Conservation (phyloP, 2,329 filamentous ascomycete species). For the Verticillium longisporum region DNA sequence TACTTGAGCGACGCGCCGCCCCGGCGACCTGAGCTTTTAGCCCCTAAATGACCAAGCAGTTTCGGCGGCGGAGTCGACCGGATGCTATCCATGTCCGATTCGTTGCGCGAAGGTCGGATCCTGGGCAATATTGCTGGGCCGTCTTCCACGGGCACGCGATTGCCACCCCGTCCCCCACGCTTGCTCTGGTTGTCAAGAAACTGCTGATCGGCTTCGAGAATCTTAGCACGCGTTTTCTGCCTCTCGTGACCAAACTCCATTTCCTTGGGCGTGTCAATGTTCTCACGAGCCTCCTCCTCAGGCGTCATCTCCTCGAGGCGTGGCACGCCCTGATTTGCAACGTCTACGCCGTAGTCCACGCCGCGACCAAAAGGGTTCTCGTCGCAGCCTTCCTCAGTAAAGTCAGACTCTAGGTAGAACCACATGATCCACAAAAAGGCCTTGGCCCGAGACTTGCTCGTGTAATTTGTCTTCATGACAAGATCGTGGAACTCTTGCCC, state of each 20-base stretch:
- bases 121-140: conserved; percentile 54
- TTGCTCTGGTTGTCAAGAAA: conserved; percentile 57
- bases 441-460: conserved; percentile 72
- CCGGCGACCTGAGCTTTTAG: conserved; percentile 7
- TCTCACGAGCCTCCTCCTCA: conserved; percentile 62
- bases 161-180: conserved; percentile 34
- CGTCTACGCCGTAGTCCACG: conserved; percentile 57
- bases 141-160: conserved; percentile 38
- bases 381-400: conserved; percentile 77
- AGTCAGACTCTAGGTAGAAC: conserved; percentile 97
- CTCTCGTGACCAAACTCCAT: conserved; percentile 65
- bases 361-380: conserved; percentile 84
- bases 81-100: conserved; percentile 38
- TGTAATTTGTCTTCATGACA: conserved; percentile 82
- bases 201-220: conserved; percentile 68
- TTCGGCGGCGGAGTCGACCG: conserved; percentile 35
- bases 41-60: conserved; percentile 11
- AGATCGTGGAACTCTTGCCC: conserved; percentile 91
- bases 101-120: conserved; percentile 57
- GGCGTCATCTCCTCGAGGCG: conserved; percentile 56
- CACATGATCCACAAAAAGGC: conserved; percentile 98
- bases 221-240: conserved; percentile 66
- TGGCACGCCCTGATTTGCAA: conserved; percentile 65
- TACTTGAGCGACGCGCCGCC: conserved; percentile 49
- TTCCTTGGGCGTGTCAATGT: conserved; percentile 67